Percentiles rank a stretch among this genome's conserved stretches.
These are phyloP conservation scores for Monosporascus ibericus DNA, from an alignment of 2,329 filamentous ascomycete genomes.

Conservation along the genomic window DNA sequence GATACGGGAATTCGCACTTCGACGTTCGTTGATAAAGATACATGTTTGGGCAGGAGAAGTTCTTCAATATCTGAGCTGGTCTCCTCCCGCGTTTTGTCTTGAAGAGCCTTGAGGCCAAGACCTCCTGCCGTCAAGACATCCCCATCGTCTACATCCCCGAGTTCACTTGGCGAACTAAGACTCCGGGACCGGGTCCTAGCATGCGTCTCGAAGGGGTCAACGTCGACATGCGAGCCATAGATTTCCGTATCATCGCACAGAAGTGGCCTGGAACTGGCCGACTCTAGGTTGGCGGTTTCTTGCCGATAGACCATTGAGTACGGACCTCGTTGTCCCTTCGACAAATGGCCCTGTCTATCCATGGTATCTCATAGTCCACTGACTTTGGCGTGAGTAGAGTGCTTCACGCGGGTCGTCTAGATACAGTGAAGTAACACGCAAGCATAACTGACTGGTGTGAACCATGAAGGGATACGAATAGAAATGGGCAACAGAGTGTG, in stretches of 20 bases:
- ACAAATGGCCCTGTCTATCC: background rate
- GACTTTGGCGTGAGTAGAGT: background rate
- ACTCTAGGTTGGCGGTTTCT: background rate
- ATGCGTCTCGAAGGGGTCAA: background rate
- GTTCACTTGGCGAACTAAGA: background rate
- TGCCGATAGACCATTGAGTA: background rate
- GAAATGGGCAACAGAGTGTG: no score
- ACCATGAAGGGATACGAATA: no score
- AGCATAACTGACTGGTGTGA: no score
- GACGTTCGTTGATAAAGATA: background rate
- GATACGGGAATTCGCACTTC: conserved; percentile 16
- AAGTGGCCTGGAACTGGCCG: background rate
- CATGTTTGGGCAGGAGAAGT: background rate
- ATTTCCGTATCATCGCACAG: background rate
- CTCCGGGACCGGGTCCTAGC: background rate
- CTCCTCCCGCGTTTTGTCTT: no score
- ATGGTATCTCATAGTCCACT: background rate
- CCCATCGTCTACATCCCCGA: background rate
- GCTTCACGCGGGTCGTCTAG: no score
- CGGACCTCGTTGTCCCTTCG: background rate
- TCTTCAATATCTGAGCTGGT: background rate
- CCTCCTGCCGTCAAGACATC: background rate
- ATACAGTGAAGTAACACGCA: no score
- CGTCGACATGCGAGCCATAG: background rate
- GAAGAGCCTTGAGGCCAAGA: background rate